Evolutionary conservation across 306 rosid species (phyloP).

Genomic region (Urtica urens): DNA sequence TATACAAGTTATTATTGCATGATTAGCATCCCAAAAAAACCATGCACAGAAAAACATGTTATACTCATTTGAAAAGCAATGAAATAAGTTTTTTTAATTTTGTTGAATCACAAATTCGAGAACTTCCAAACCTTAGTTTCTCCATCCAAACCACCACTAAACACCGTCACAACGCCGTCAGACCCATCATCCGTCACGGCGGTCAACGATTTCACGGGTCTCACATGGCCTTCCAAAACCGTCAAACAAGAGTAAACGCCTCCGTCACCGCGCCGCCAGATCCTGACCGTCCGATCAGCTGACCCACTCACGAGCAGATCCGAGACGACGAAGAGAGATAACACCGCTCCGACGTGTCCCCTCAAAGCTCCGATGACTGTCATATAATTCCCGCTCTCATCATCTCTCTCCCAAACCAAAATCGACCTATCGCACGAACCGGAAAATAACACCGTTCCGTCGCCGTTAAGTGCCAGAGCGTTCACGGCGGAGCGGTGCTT

Average conservation of each 20-base stretch:
- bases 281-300: slow-evolving; percentile 77
- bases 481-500: slow-evolving; percentile 79
- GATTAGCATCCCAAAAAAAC: background rate
- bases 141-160: slow-evolving; percentile 79
- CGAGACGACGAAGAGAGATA: slow-evolving; percentile 48
- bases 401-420: slow-evolving; percentile 87
- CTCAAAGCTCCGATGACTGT: slow-evolving; percentile 75
- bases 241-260: slow-evolving; percentile 51
- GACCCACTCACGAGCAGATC: slow-evolving; percentile 74
- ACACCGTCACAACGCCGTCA: slow-evolving; percentile 39
- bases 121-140: slow-evolving; percentile 73
- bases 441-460: slow-evolving; percentile 68
- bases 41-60: background rate
- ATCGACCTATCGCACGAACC: slow-evolving; percentile 90
- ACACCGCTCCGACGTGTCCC: slow-evolving; percentile 65
- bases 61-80: background rate
- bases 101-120: slow-evolving; percentile 11
- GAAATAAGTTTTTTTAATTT: background rate
- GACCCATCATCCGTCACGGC: slow-evolving; percentile 17
- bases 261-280: slow-evolving; percentile 51
- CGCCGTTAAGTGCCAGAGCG: slow-evolving; percentile 68
- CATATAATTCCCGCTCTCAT: slow-evolving; percentile 77
- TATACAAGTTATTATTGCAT: background rate
- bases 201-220: slow-evolving; percentile 69
- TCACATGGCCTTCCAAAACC: slow-evolving; percentile 50